phyloP scores from a whole-genome alignment of 2,329 filamentous ascomycete genomes.

The Aspergillus eucalypticola region DNA sequence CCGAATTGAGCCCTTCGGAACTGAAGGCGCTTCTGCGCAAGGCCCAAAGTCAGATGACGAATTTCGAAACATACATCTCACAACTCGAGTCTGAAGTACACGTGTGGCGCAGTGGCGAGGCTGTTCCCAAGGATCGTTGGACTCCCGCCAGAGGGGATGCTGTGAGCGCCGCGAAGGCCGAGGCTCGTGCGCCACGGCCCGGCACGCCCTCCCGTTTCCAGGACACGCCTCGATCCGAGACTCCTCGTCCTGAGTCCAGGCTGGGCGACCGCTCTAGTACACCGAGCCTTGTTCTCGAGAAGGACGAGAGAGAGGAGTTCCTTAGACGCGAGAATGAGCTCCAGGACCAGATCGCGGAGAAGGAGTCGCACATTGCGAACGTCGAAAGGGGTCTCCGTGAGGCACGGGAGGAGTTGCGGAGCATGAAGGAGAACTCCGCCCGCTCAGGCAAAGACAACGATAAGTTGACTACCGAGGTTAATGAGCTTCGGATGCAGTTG shows the following conservation, averaged over 20 bases:
- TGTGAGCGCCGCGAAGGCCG: slow-evolving; percentile 49
- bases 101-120: slow-evolving; percentile 83
- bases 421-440: slow-evolving; percentile 81
- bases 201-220: slow-evolving; percentile 44
- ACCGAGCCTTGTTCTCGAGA: slow-evolving; percentile 83
- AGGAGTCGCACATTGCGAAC: slow-evolving; percentile 75
- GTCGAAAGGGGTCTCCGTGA: slow-evolving; percentile 80
- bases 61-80: slow-evolving; percentile 82
- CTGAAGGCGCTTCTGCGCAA: slow-evolving; percentile 92
- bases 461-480: slow-evolving; percentile 77
- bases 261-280: slow-evolving; percentile 82
- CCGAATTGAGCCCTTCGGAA: slow-evolving; percentile 91
- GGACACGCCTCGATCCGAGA: slow-evolving; percentile 57
- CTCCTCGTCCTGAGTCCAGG: slow-evolving; percentile 62
- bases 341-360: slow-evolving; percentile 93
- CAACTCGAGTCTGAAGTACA: slow-evolving; percentile 82
- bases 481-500: slow-evolving; percentile 93
- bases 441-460: slow-evolving; percentile 90
- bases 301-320: slow-evolving; percentile 96
- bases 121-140: slow-evolving; percentile 88
- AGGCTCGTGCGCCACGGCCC: slow-evolving; percentile 49
- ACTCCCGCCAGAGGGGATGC: slow-evolving; percentile 65
- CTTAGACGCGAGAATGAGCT: slow-evolving; percentile 92
- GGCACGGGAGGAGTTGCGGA: slow-evolving; percentile 79
- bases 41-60: slow-evolving; percentile 83